Conservation (phyloP, 371 early-diverging fungal species). For the Mortierella sp. region DNA sequence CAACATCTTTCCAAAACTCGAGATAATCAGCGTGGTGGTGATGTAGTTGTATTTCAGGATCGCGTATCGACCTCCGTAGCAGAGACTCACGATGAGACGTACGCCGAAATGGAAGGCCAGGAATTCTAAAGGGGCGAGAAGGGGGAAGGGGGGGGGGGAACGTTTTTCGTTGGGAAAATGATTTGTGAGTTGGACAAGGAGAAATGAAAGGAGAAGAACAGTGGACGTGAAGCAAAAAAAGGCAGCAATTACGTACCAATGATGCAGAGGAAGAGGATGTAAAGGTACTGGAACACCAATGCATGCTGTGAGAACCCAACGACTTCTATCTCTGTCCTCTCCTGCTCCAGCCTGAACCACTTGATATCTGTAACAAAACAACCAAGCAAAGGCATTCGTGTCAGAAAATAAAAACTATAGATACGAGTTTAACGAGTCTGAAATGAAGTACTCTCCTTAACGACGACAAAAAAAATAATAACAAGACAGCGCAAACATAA, state of each 20-base stretch:
- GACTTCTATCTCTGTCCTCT: conserved; percentile 64
- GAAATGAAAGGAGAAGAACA: background rate
- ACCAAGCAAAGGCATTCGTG: background rate
- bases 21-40: conserved; percentile 86
- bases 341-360: conserved; percentile 90
- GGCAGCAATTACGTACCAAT: conserved; percentile 12
- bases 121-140: conserved; percentile 31
- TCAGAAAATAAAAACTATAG: background rate
- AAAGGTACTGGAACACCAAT: conserved; percentile 83
- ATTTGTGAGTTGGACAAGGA: background rate
- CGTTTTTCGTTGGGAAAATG: background rate
- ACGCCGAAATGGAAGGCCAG: conserved; percentile 56
- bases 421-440: no score
- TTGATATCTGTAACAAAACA: conserved; percentile 78
- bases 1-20: conserved; percentile 92
- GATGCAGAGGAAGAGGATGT: conserved; percentile 81
- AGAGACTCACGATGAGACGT: conserved; percentile 46
- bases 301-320: conserved; percentile 72
- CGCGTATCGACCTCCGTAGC: conserved; percentile 57
- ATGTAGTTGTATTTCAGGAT: conserved; percentile 70
- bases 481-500: background rate
- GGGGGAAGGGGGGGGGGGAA: background rate
- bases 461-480: background rate
- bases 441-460: no score
- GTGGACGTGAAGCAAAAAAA: no score